Evolutionary conservation across 495 filamentous ascomycete genomes (phyloP).

Genomic region (Pyrenula aspistea): DNA sequence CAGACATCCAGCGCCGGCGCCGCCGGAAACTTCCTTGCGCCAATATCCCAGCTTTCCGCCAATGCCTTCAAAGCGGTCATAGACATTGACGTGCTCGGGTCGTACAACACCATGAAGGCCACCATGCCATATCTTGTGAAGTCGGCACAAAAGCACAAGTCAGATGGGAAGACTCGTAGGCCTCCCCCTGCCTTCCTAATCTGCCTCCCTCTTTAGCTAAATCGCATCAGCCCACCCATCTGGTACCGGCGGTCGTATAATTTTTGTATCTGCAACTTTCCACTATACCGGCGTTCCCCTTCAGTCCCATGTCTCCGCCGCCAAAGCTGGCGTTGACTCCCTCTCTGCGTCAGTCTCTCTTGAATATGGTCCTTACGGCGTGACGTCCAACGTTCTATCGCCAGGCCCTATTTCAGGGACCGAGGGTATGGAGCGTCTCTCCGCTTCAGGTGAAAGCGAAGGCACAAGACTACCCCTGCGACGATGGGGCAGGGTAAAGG

Average conservation of each 20-base stretch:
- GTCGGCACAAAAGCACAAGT: conserved; percentile 52
- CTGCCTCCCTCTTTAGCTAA: conserved; percentile 11
- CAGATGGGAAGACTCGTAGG: conserved; percentile 34
- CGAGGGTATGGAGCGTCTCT: conserved; percentile 27
- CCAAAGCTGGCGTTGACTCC: conserved; percentile 85
- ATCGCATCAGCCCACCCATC: conserved; percentile 14
- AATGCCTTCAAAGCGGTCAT: conserved; percentile 95
- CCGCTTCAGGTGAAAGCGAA: conserved; percentile 14
- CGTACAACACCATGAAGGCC: conserved; percentile 90
- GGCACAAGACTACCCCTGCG: conserved; percentile 44
- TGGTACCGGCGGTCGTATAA: conserved; percentile 69
- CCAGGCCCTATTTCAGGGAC: conserved; percentile 65
- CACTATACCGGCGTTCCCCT: conserved; percentile 78
- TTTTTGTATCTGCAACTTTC: conserved; percentile 80
- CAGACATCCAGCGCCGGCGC: conserved; percentile 60
- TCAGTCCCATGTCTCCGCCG: conserved; percentile 76
- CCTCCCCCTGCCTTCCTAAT: not conserved
- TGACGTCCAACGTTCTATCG: conserved; percentile 82
- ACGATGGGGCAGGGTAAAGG: conserved; percentile 64
- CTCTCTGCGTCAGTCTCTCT: conserved; percentile 62
- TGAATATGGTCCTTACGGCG: conserved; percentile 75
- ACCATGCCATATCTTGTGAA: conserved; percentile 65
- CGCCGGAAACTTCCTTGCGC: conserved; percentile 90
- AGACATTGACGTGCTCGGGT: conserved; percentile 89
- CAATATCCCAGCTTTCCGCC: conserved; percentile 63